A percentile compares a stretch with the other conserved stretches of the same genome.
These are phyloP conservation scores for Yamadazyma nakazawae DNA, from an alignment of 805 yeast species.

Conservation along the genomic window DNA sequence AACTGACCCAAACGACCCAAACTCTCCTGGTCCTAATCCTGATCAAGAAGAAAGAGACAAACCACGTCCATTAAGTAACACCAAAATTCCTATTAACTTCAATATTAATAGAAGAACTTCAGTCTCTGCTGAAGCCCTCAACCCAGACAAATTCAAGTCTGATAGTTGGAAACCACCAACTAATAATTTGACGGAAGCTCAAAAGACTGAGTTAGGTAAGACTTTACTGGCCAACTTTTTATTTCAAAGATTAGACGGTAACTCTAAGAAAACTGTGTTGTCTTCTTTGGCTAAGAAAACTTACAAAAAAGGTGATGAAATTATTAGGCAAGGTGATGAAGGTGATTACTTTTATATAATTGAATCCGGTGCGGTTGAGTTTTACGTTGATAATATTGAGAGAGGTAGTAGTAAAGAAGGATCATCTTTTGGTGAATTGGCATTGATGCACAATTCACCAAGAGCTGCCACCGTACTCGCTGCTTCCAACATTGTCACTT, in stretches of 20 bases:
- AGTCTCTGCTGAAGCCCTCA: conserved; percentile 84
- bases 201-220: conserved; percentile 62
- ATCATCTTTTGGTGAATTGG: conserved; percentile 92
- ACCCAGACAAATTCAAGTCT: conserved; percentile 64
- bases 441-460: conserved; percentile 95
- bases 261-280: conserved; percentile 71
- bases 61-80: conserved; percentile 15
- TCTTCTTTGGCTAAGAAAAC: conserved; percentile 78
- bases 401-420: conserved; percentile 82
- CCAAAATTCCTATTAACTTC: conserved; percentile 52
- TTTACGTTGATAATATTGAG: conserved; percentile 63
- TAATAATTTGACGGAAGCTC: conserved; percentile 59
- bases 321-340: conserved; percentile 89
- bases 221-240: conserved; percentile 79
- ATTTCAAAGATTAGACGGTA: conserved; percentile 78
- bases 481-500: conserved; percentile 59
- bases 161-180: conserved; percentile 75
- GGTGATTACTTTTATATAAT: conserved; percentile 90
- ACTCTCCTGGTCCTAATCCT: conserved; percentile 11
- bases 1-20: conserved; percentile 25
- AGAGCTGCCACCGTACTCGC: conserved; percentile 94
- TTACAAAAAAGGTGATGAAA: conserved; percentile 55
- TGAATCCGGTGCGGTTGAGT: conserved; percentile 82
- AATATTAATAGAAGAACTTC: conserved; percentile 84
- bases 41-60: conserved; percentile 9